Evolutionary conservation across 2,329 filamentous ascomycete species (phyloP).

Genomic region (Fusarium vanettenii): DNA sequence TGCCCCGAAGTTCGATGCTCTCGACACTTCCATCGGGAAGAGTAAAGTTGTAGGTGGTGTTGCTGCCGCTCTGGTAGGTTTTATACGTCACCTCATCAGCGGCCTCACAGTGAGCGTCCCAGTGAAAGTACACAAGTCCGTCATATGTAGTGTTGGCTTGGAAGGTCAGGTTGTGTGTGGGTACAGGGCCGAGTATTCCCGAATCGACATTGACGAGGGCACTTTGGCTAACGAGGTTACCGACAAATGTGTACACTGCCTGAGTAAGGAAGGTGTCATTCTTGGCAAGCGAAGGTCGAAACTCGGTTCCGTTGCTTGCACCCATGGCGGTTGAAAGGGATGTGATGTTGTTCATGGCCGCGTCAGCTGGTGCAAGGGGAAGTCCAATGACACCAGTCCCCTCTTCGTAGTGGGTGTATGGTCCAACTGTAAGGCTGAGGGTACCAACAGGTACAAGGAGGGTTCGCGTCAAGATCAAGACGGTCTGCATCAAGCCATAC

Average conservation of each 20-base stretch:
- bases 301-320: not conserved
- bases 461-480: constrained; percentile 26
- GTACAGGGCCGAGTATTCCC: constrained; percentile 25
- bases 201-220: constrained; percentile 34
- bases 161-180: constrained; percentile 34
- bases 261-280: constrained; percentile 32
- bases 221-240: constrained; percentile 33
- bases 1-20: constrained; percentile 20
- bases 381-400: constrained; percentile 30
- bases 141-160: constrained; percentile 31
- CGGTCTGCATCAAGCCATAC: constrained; percentile 36
- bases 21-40: constrained; percentile 21
- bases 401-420: constrained; percentile 13
- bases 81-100: constrained; percentile 33
- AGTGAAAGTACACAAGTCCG: constrained; percentile 31
- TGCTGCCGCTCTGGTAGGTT: constrained; percentile 3
- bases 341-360: constrained; percentile 13
- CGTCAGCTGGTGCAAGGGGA: constrained; percentile 15
- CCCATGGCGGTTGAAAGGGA: constrained; percentile 29
- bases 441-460: constrained; percentile 32
- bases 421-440: constrained; percentile 28
- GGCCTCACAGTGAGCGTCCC: constrained; percentile 32
- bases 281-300: constrained; percentile 17
- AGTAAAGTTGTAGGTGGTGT: constrained; percentile 35
- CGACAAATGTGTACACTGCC: constrained; percentile 33